Percentiles rank a stretch among this genome's conserved stretches.
These are phyloP conservation scores for Polygonum maritimum DNA, from an alignment of 148 eudicot genomes.

Conservation along the genomic window DNA sequence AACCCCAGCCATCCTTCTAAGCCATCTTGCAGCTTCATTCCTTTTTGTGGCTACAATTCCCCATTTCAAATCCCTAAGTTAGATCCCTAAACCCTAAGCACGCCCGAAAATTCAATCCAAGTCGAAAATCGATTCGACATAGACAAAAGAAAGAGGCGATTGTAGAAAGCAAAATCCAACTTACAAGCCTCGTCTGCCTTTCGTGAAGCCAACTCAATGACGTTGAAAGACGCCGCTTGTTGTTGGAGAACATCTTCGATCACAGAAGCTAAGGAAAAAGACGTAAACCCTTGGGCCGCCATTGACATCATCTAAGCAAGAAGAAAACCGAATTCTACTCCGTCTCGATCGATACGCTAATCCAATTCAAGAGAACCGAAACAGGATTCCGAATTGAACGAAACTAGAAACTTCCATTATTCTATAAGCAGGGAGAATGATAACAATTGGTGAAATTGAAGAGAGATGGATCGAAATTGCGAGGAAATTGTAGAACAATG, in stretches of 20 bases:
- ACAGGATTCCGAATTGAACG: not conserved
- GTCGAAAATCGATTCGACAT: not conserved
- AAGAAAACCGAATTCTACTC: conserved; percentile 13
- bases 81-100: not conserved
- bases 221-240: conserved; percentile 41
- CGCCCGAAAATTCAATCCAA: not conserved
- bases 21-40: conserved; percentile 85
- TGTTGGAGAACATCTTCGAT: conserved; percentile 68
- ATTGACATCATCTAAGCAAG: conserved; percentile 29
- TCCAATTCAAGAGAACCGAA: not conserved
- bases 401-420: not conserved
- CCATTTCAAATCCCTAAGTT: not conserved
- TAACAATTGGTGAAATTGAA: not conserved
- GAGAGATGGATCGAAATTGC: conserved; percentile 1
- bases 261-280: conserved; percentile 45
- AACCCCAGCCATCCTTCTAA: conserved; percentile 78
- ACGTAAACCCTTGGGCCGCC: conserved; percentile 40
- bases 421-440: not conserved
- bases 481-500: not conserved
- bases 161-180: conserved; percentile 13
- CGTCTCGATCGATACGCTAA: not conserved
- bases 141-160: not conserved
- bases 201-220: conserved; percentile 49
- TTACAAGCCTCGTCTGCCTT: conserved; percentile 75
- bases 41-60: conserved; percentile 57